A percentile compares a stretch with the other conserved stretches of the same genome.
Evolutionary conservation across 2,329 filamentous ascomycete species (phyloP).

Genomic region (Ophidiomyces ophidiicola): DNA sequence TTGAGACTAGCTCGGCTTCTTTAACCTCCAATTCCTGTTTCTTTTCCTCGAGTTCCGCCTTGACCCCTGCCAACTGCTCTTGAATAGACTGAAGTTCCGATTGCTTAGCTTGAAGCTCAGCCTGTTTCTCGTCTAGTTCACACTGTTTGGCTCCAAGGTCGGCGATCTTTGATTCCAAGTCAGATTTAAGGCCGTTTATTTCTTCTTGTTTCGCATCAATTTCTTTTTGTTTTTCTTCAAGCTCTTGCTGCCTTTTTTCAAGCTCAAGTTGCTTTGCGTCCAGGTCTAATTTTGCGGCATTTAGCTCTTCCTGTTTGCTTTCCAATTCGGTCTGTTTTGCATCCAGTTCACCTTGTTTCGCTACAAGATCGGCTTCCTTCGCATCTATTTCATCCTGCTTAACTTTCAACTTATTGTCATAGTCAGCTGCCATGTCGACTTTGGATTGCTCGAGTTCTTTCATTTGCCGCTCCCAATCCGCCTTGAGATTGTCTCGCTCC

Average conservation of each 20-base stretch:
- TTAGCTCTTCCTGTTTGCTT: slow-evolving; percentile 21
- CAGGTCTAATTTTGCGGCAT: slow-evolving; percentile 20
- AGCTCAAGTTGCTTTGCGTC: slow-evolving; percentile 21
- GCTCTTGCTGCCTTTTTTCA: slow-evolving; percentile 14
- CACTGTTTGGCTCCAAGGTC: slow-evolving; percentile 14
- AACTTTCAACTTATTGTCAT: slow-evolving; percentile 22
- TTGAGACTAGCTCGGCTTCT: slow-evolving; percentile 14
- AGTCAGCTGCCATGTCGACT: slow-evolving; percentile 25
- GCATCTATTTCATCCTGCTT: slow-evolving; percentile 23
- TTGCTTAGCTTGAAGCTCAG: slow-evolving; percentile 16
- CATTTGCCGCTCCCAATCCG: slow-evolving; percentile 29
- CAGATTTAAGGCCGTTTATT: slow-evolving; percentile 18
- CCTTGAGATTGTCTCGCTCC: slow-evolving; percentile 26
- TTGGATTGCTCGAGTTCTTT: slow-evolving; percentile 29
- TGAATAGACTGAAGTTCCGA: slow-evolving; percentile 19
- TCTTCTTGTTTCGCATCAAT: slow-evolving; percentile 14
- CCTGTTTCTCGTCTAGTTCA: slow-evolving; percentile 21
- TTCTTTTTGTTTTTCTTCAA: slow-evolving; percentile 14
- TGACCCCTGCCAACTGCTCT: slow-evolving; percentile 22
- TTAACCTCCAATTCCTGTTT: slow-evolving; percentile 22
- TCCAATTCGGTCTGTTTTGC: slow-evolving; percentile 21
- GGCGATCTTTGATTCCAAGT: slow-evolving; percentile 15
- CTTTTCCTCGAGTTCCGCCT: slow-evolving; percentile 25
- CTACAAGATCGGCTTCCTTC: slow-evolving; percentile 25
- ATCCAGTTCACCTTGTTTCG: slow-evolving; percentile 25